Evolutionary conservation across 2,329 filamentous ascomycete genomes (phyloP).

Genomic region (Botryosphaeria dothidea): DNA sequence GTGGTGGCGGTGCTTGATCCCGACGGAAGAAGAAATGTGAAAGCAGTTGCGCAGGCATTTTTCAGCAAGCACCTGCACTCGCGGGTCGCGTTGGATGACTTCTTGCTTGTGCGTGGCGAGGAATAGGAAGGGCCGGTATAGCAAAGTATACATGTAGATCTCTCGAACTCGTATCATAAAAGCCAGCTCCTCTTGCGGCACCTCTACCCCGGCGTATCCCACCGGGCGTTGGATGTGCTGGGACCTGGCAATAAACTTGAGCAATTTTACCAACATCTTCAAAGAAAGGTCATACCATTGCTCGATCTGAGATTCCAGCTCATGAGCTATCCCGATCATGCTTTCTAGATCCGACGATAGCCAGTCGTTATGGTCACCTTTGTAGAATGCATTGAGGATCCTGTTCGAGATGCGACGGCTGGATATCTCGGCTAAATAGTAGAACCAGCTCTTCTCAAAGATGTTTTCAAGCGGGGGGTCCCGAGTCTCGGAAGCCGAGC

Average conservation of each 20-base stretch:
- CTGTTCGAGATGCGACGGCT: constrained; percentile 27
- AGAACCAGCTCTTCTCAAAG: constrained; percentile 29
- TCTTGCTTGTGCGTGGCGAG: constrained; percentile 27
- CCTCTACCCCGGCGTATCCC: constrained; percentile 20
- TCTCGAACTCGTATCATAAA: constrained; percentile 22
- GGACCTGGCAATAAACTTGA: not conserved
- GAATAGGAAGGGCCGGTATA: constrained; percentile 36
- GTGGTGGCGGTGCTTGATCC: constrained; percentile 34
- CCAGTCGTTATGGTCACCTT: constrained; percentile 26
- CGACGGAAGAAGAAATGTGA: constrained; percentile 23
- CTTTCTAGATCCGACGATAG: constrained; percentile 9
- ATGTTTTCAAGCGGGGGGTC: constrained; percentile 19
- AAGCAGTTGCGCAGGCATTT: constrained; percentile 26
- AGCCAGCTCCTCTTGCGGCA: constrained; percentile 26
- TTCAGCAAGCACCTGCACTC: constrained; percentile 24
- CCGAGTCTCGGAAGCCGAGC: constrained; percentile 21
- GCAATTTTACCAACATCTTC: not conserved
- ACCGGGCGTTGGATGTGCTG: not conserved
- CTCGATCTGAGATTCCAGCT: constrained; percentile 21
- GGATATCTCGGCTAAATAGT: constrained; percentile 34
- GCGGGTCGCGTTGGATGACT: constrained; percentile 18
- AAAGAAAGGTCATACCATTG: constrained; percentile 19
- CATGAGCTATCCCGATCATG: constrained; percentile 20
- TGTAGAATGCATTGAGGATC: constrained; percentile 21
- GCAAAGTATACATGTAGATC: constrained; percentile 26